Base-by-base conservation (phyloP, 176 grass and related monocot genomes). In the Musa itinerans region DNA sequence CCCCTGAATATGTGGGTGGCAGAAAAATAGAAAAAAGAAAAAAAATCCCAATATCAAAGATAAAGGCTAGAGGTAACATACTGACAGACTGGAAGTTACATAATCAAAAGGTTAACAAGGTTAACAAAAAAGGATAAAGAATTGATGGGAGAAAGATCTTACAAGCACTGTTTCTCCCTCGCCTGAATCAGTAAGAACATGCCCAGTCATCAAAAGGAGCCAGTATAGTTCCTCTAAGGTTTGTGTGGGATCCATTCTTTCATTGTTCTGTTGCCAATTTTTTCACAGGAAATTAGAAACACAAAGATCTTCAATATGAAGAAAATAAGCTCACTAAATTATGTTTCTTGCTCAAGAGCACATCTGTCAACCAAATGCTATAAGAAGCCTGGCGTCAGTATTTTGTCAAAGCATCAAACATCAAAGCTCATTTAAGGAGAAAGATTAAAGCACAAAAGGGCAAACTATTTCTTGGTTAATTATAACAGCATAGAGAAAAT, bases 131-230 rank as follows among this genome's bases (percentile, higher is more conserved):
- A 77, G 68, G 53, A 76, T 54, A 68, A 58, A 78, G 43, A 72
- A 13, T 29, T 83, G 70, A 81, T 74, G 49, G 20, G n/a, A 10
- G 48, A 75, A 61, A 34, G 52, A 86, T 89, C 64, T 89, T 98
- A 98, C 94, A 73, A 98, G 90, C 56, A 91, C 81, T 80, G 90
- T 93, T 85, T 98, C 94, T 80, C 94, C 94, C 82, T 93, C 94
- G 16, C 94, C 90, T 69, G 94, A 91, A 85, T 98, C 94, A 89
- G 94, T 93, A 71, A 98, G 86, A 69, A 98, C 94, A 81, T 98
- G 94, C 69, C 90, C 92, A 51, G 94, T 87, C 73, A 98, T 86
- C 75, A 98, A 77, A 78, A 98, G 85, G 27, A 98, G 82, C 94
- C 94, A 98, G 83, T 98, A 93, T 17, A 98, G 80, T 85, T 98